These are phyloP conservation scores for Neonectria faginata DNA, from an alignment of 2,329 filamentous ascomycete genomes.

Conservation along the genomic window DNA sequence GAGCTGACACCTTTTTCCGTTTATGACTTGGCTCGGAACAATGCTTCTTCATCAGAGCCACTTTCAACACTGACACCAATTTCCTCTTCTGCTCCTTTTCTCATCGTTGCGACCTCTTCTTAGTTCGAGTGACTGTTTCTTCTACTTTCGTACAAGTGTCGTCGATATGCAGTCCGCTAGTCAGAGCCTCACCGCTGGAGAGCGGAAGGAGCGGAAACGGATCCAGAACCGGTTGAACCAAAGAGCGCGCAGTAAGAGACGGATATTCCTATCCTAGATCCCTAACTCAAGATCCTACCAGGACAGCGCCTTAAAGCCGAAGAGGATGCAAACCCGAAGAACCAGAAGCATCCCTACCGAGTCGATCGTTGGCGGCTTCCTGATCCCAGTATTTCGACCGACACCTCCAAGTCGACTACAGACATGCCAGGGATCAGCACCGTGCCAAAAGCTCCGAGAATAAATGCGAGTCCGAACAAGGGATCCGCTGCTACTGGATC, in stretches of 20 bases:
- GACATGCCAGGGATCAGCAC: neutral
- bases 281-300: neutral
- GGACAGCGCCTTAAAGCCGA: constrained; percentile 22
- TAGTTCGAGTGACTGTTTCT: no score
- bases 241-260: constrained; percentile 30
- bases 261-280: neutral
- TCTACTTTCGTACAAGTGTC: neutral
- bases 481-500: no score
- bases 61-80: neutral
- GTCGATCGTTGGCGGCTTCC: constrained; percentile 31
- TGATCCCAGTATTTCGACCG: neutral
- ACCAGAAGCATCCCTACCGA: constrained; percentile 18
- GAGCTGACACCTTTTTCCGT: constrained; percentile 30
- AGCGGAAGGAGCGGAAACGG: constrained; percentile 27
- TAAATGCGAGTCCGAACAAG: no score
- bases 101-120: neutral
- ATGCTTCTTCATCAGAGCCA: neutral
- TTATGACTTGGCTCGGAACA: neutral
- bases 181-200: neutral
- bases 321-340: neutral
- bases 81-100: neutral
- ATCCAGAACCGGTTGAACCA: constrained; percentile 34
- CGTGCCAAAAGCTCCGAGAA: neutral
- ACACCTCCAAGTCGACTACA: neutral
- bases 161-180: neutral